phyloP scores from a whole-genome alignment of 192 early-diverging fungal species.

The Chytriomyces sp. region DNA sequence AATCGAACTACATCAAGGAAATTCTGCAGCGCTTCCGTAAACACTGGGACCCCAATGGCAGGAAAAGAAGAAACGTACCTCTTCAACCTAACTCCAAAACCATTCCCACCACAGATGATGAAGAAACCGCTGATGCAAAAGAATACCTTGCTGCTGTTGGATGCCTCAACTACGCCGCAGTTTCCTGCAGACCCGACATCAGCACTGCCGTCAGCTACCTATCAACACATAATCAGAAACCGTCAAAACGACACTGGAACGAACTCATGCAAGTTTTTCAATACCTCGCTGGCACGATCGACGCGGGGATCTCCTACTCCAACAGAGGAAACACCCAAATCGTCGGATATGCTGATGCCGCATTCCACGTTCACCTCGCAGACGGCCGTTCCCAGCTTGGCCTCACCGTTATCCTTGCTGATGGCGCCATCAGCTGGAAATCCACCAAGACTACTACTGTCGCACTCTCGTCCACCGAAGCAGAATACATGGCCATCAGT shows the following conservation, averaged over 20 bases:
- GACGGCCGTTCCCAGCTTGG: slow-evolving; percentile 17
- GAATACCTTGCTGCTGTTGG: slow-evolving; percentile 11
- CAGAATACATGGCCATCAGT: slow-evolving; percentile 23
- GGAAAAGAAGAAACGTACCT: neutral
- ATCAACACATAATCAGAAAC: neutral
- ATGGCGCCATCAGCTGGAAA: slow-evolving; percentile 19
- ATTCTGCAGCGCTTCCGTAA: neutral
- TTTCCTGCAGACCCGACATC: slow-evolving; percentile 22
- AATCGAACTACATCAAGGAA: neutral
- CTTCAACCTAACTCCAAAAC: neutral
- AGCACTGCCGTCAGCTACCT: slow-evolving; percentile 10
- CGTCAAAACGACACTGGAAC: neutral
- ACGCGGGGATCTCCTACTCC: slow-evolving; percentile 16
- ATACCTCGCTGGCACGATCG: neutral
- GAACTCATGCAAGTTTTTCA: neutral
- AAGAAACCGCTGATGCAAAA: neutral
- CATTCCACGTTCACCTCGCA: neutral
- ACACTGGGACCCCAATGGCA: neutral
- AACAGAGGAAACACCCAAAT: neutral
- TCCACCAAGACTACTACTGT: slow-evolving; percentile 8
- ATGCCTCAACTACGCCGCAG: slow-evolving; percentile 23
- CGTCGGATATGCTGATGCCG: slow-evolving; percentile 22
- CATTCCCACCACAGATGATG: neutral
- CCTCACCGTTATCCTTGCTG: neutral
- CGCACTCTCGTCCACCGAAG: slow-evolving; percentile 19